These are phyloP conservation scores for Fusarium bulbicola DNA, from an alignment of 2,329 filamentous ascomycete species.

Conservation along the genomic window DNA sequence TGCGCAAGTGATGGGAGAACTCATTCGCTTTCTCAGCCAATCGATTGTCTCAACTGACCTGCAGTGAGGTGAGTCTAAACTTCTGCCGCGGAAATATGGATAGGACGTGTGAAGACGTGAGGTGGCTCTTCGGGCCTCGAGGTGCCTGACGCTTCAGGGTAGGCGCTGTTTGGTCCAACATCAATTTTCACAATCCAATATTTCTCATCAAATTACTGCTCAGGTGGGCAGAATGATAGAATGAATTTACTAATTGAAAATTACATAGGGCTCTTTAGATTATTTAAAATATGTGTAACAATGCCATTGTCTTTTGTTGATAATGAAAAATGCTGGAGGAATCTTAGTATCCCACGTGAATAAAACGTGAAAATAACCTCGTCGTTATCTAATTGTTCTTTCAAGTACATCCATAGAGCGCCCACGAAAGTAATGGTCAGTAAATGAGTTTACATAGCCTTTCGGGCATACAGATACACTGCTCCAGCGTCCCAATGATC, in stretches of 20 bases:
- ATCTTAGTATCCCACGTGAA: too few relatives aligned
- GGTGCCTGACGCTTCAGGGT: background rate
- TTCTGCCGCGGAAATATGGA: fast-evolving
- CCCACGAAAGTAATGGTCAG: background rate
- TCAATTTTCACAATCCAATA: fast-evolving
- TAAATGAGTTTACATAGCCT: fast-evolving
- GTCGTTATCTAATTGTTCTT: too few relatives aligned
- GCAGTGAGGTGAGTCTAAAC: background rate
- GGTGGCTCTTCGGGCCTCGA: fast-evolving
- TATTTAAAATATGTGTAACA: too few relatives aligned
- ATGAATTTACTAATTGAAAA: fast-evolving
- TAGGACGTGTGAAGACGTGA: fast-evolving
- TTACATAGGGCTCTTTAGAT: too few relatives aligned
- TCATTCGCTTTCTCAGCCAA: background rate
- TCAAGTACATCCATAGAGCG: background rate
- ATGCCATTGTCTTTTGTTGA: too few relatives aligned
- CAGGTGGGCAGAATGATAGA: fast-evolving
- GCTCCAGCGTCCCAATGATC: fast-evolving
- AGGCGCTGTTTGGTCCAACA: background rate
- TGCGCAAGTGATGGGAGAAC: fast-evolving
- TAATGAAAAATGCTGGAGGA: too few relatives aligned
- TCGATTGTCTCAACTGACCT: fast-evolving
- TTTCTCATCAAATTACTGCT: background rate
- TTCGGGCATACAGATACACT: fast-evolving
- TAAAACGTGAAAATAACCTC: too few relatives aligned